Evolutionary conservation across 441 rosid genomes (phyloP), one percentile per base, ranked within the genome.

Genomic region (Pelargonium citronellum): DNA sequence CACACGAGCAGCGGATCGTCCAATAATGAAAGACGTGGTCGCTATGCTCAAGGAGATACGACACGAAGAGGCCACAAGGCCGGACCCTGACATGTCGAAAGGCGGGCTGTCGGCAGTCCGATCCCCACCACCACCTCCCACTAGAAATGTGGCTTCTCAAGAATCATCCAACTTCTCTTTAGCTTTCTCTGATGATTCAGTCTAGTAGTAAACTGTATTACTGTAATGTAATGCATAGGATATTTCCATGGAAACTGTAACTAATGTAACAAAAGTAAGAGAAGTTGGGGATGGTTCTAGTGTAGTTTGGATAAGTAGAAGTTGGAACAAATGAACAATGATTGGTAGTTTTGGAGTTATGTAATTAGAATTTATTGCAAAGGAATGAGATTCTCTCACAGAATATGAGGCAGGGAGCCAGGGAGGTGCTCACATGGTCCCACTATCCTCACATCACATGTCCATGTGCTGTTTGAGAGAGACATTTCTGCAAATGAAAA

Each of bases 41-140:
- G 98, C 98, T 5, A 89, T 93, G 98, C 92, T 93, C 34, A 88
- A 84, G 81, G 98, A 89, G 83, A 93, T 93, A 71, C 79, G 87
- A 22, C 89, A 87, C 10, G 69, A 71, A 3, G 97, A 91, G 61
- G 37, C 77, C 2, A 57, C 68, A 9, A 80, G 84, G 66, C 66
- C 85, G 0, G 95, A 88, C 15, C 13, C 77, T 6, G 96, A 85
- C 57, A 44, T 87, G 39, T 61, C 81, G 0, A 91, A 91, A 74
- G 80, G 49, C 5, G 74, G 69, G 34, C 47, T 55, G 15, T 55
- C 78, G 47, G 51, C 76, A 0, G 72, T 78, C 17, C 84, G 62
- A 10, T 67, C 77, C 12, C 75, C 89, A 0, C 67, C 83, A 0
- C 67, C 83, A 3, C 66, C 66, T 7, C 78, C 83, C 13, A 41